Conservation (phyloP, 768 basidiomycete species). For the Auricularia heimuer region DNA sequence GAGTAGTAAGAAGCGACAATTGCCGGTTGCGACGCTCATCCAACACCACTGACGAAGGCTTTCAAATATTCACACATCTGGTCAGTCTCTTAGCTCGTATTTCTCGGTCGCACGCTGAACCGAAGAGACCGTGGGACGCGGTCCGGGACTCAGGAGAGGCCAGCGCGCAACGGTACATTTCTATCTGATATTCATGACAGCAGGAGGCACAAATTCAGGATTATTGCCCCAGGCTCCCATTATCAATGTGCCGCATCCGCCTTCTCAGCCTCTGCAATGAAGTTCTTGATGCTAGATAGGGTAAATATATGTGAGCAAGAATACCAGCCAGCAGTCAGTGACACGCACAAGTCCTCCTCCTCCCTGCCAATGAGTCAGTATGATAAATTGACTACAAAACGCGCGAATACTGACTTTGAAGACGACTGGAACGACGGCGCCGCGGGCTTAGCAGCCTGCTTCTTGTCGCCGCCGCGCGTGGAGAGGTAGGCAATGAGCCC, state of each 20-base stretch:
- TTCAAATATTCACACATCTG: background rate
- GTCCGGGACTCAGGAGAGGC: background rate
- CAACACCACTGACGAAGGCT: background rate
- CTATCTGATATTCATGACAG: background rate
- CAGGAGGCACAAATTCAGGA: background rate
- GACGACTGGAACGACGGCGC: background rate
- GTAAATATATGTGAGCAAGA: no score
- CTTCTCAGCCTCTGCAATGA: slow-evolving; percentile 77
- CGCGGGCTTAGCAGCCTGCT: background rate
- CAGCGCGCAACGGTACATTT: background rate
- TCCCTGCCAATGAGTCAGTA: slow-evolving; percentile 37
- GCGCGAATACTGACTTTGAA: background rate
- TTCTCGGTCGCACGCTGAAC: background rate
- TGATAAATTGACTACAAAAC: background rate
- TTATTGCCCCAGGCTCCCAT: no score
- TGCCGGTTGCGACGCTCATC: background rate
- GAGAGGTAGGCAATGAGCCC: background rate
- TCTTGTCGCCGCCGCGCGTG: background rate
- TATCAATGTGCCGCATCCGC: slow-evolving; percentile 41
- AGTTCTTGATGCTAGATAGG: slow-evolving; percentile 55
- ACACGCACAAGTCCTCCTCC: slow-evolving; percentile 68
- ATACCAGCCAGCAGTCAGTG: slow-evolving; percentile 5
- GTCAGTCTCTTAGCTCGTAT: background rate
- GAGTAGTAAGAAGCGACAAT: background rate
- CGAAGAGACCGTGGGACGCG: background rate